Evolutionary conservation across 2,329 filamentous ascomycete genomes (phyloP), one percentile per base, ranked within the genome.

Genomic region (Laburnicola sp.): DNA sequence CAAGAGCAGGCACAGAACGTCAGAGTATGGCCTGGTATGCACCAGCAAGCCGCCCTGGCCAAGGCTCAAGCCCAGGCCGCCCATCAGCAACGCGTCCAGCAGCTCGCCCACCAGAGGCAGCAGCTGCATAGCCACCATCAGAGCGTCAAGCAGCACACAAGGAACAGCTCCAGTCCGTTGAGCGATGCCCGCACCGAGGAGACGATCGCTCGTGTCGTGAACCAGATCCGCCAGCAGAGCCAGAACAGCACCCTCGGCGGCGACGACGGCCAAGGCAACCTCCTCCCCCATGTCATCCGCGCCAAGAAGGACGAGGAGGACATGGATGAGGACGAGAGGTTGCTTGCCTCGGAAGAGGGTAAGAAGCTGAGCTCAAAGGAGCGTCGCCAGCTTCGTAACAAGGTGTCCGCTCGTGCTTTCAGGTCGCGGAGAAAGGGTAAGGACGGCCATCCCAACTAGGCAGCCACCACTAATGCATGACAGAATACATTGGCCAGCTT

Each of bases 321-420:
- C 46, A 97, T 99, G 93, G 94, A 99, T 64, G 93, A 97, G 73
- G 94, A 97, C 65, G 94, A 97, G 80, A 84, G 90, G 60, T 80
- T 97, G 7, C 80, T 97, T 41, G 91, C 91, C n/a, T 97, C 91
- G 54, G 94, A 99, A 67, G 93, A 97, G 76, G 94, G 93, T 66
- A 99, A 99, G 86, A 97, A 97, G 80, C 83, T 99, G n/a, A 94
- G 87, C 75, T 96, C 91, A 80, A 97, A 97, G 78, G 92, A 97
- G 76, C 87, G 94, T 54, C 87, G 94, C 61, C 94, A 97, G 75
- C 82, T 99, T n/a, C 86, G 94, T 58, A 99, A 99, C 83, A 99
- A 99, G 78, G 94, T 99, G 3, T 99, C 94, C 36, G 94, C 94
- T 56, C 90, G 94, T 62, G 93, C 93, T 45, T 99, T 99, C 85